Evolutionary conservation across 164 flowering plant genomes (phyloP).

Genomic region (Sextonia rubra): DNA sequence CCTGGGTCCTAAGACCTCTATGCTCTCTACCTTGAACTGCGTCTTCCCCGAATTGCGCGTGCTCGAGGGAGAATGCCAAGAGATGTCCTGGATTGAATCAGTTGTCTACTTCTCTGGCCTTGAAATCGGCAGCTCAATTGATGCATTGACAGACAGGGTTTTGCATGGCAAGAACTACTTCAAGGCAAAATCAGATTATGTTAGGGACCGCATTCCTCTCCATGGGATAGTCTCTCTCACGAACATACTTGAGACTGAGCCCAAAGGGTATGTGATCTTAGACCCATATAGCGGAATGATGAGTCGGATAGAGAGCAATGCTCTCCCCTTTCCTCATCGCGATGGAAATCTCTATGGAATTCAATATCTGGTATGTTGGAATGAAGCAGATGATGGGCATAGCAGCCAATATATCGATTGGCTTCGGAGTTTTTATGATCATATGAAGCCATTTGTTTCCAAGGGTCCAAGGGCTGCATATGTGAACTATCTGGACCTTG

Average conservation of each 20-base stretch:
- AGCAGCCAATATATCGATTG: conserved; percentile 15
- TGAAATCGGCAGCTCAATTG: conserved; percentile 11
- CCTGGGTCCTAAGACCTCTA: conserved; percentile 15
- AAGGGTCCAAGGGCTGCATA: conserved; percentile 25
- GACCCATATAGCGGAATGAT: conserved; percentile 32
- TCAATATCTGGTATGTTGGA: conserved; percentile 27
- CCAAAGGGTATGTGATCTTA: conserved; percentile 24
- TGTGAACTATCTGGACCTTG: conserved; percentile 33
- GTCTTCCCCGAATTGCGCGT: conserved; percentile 23
- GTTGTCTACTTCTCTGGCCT: conserved; percentile 20
- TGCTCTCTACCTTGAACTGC: not conserved
- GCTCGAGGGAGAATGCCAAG: conserved; percentile 11
- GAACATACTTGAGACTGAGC: conserved; percentile 14
- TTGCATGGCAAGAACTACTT: conserved; percentile 18
- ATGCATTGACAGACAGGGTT: conserved; percentile 20
- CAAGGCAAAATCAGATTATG: conserved; percentile 29
- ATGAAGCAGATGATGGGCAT: conserved; percentile 12
- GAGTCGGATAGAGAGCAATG: conserved; percentile 13
- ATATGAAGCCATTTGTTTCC: conserved; percentile 22
- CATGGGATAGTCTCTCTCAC: conserved; percentile 6
- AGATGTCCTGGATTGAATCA: conserved; percentile 31
- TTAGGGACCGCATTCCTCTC: conserved; percentile 12
- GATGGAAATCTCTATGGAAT: conserved; percentile 23
- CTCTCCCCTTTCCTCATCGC: conserved; percentile 27
- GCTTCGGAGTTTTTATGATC: conserved; percentile 17